These are phyloP conservation scores for Achaetomium macrosporum DNA, from an alignment of 2,329 filamentous ascomycete species.

Conservation along the genomic window DNA sequence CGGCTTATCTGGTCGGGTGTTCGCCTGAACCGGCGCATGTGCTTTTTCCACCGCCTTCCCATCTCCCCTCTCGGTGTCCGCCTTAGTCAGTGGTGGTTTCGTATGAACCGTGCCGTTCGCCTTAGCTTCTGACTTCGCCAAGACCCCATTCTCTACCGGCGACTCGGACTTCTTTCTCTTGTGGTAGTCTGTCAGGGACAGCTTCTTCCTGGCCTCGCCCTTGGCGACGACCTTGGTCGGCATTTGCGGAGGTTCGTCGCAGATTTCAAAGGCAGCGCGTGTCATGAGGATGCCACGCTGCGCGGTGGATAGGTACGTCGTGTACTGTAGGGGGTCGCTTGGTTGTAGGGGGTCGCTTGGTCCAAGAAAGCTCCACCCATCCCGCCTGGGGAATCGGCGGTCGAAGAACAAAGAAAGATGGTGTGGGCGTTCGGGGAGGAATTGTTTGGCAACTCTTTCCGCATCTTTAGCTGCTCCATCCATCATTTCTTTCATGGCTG, in stretches of 20 bases:
- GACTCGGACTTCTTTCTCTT: slow-evolving; percentile 41
- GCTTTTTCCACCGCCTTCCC: slow-evolving; percentile 20
- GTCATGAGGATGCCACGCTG: slow-evolving; percentile 54
- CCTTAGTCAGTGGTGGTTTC: slow-evolving; percentile 16
- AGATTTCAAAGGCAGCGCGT: slow-evolving; percentile 52
- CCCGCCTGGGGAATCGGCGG: slow-evolving; percentile 41
- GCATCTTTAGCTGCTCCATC: slow-evolving; percentile 54
- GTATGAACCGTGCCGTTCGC: slow-evolving; percentile 17
- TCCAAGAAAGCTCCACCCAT: slow-evolving; percentile 37
- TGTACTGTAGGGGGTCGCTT: slow-evolving; percentile 47
- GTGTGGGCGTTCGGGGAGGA: slow-evolving; percentile 48
- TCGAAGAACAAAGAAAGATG: slow-evolving; percentile 46
- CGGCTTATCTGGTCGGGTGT: slow-evolving; percentile 29
- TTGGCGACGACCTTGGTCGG: slow-evolving; percentile 35
- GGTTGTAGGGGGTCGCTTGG: slow-evolving; percentile 42
- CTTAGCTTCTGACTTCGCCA: slow-evolving; percentile 21
- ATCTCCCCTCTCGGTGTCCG: slow-evolving; percentile 18
- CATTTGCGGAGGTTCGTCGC: slow-evolving; percentile 40
- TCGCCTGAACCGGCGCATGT: slow-evolving; percentile 19
- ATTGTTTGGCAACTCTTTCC: slow-evolving; percentile 46
- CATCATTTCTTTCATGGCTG: slow-evolving; percentile 41
- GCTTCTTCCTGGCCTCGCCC: slow-evolving; percentile 46
- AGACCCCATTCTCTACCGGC: slow-evolving; percentile 28
- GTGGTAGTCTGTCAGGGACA: slow-evolving; percentile 55
- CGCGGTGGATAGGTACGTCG: slow-evolving; percentile 51